phyloP scores from a whole-genome alignment of 805 yeast genomes.

The Grigorovia yakushimaensis region DNA sequence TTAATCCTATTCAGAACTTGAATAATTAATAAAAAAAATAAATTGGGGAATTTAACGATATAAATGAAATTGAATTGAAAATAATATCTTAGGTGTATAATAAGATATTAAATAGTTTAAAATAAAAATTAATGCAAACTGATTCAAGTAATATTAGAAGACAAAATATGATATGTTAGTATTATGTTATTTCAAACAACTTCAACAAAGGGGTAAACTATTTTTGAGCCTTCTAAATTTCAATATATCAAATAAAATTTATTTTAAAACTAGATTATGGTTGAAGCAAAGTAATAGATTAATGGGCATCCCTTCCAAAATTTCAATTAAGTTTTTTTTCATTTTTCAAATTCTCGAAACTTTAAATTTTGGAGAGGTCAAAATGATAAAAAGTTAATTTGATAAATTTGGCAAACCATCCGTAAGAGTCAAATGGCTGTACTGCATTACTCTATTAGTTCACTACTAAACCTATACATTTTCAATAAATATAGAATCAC shows the following conservation, averaged over 20 bases:
- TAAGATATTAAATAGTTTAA: not conserved
- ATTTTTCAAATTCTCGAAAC: not conserved
- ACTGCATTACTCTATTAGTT: no score
- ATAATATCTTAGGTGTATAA: not conserved
- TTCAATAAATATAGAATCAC: no score
- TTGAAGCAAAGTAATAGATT: no score
- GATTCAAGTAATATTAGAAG: no score
- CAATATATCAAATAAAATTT: no score
- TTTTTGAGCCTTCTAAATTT: not conserved
- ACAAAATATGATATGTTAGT: not conserved
- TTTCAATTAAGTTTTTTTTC: not conserved
- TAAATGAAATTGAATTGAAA: not conserved
- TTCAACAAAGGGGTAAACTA: not conserved
- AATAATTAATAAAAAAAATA: not conserved
- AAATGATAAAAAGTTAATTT: not conserved
- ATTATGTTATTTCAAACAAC: not conserved
- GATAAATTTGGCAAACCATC: not conserved
- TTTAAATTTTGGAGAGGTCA: not conserved
- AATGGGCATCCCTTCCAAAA: not conserved
- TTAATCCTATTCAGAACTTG: not conserved
- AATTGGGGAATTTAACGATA: not conserved
- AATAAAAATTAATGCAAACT: not conserved
- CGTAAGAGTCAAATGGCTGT: not conserved
- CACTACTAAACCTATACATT: no score
- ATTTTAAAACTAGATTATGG: no score